Evolutionary conservation across 805 yeast genomes (phyloP), one percentile per base, ranked within the genome.

Genomic region (Candida namnaoensis): DNA sequence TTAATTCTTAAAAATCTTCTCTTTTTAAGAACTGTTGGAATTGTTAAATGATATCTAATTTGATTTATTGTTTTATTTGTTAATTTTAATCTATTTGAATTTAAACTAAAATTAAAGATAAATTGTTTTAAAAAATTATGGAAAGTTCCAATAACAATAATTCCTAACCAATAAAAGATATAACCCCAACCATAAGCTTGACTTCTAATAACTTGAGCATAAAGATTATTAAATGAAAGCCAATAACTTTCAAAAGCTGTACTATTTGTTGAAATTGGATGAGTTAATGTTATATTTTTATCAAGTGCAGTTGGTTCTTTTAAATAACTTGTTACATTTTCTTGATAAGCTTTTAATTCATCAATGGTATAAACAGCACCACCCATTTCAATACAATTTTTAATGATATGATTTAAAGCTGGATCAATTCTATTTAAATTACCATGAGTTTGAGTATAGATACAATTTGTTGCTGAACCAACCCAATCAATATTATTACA

Each of bases 101-200:
- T 50, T n/a, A n/a, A n/a, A 13, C 51, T 36, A 36, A 50, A 53
- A 14, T 43, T 46, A 23, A 62, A 54, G n/a, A 60, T 35, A 32
- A 56, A 44, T 36, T 46, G 56, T 34, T 49, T 51, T 32, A 46
- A 43, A 19, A 62, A 34, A 42, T 65, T 63, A 39, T 51, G 41
- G 2, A 64, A 8, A 2, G 68, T 58, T 0, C 62, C 62, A 1
- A 64, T 33, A 0, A 54, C 36, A 25, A 70, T 40, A 13, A 69
- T 47, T 5, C 58, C 51, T 0, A 52, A 54, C 74, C 74, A 70
- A 42, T 56, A 69, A 43, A 65, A 65, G 25, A 68, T 56, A 34
- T 56, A 51, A n/a, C 73, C 75, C 74, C 74, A 70, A 11, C 71
- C 73, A 40, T 61, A 62, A 52, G 68, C 60, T 44, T 63, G 69